phyloP scores from a whole-genome alignment of 306 rosid genomes.

The Prunus dulcis region DNA sequence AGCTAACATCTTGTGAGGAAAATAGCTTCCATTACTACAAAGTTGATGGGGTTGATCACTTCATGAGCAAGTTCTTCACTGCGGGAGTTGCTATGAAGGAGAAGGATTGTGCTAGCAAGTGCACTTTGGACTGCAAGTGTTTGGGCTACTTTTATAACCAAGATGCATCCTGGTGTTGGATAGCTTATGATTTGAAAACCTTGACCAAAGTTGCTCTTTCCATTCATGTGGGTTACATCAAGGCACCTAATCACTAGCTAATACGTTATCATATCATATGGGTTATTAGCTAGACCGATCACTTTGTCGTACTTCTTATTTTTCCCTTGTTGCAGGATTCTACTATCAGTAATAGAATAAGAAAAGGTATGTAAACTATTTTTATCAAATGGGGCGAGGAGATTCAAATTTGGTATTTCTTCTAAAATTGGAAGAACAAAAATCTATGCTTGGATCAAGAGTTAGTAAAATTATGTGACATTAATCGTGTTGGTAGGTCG shows the following conservation, averaged over 20 bases:
- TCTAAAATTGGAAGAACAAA: too few species aligned
- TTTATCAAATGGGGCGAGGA: too few species aligned
- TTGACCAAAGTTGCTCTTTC: constrained; percentile 40
- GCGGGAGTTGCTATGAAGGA: constrained; percentile 39
- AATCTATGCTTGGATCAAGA: too few species aligned
- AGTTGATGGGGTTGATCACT: constrained; percentile 60
- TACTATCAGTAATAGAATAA: too few species aligned
- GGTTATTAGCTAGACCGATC: too few species aligned
- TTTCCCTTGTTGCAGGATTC: too few species aligned
- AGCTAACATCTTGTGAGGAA: constrained; percentile 27
- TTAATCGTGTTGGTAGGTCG: too few species aligned
- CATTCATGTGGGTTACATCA: constrained; percentile 54
- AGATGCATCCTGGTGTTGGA: constrained; percentile 49
- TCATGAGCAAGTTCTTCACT: constrained; percentile 51
- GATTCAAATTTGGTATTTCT: too few species aligned
- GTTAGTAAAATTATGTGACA: too few species aligned
- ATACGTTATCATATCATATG: too few species aligned
- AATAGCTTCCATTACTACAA: constrained; percentile 50
- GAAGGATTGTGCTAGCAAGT: constrained; percentile 43
- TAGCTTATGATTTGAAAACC: constrained; percentile 52
- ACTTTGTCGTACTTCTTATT: too few species aligned
- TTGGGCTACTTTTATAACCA: constrained; percentile 53
- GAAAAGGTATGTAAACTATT: too few species aligned
- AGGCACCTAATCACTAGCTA: constrained; percentile 39
- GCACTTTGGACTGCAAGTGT: constrained; percentile 56